phyloP scores from a whole-genome alignment of 2,329 filamentous ascomycete species.

The Grosmannia huntii region DNA sequence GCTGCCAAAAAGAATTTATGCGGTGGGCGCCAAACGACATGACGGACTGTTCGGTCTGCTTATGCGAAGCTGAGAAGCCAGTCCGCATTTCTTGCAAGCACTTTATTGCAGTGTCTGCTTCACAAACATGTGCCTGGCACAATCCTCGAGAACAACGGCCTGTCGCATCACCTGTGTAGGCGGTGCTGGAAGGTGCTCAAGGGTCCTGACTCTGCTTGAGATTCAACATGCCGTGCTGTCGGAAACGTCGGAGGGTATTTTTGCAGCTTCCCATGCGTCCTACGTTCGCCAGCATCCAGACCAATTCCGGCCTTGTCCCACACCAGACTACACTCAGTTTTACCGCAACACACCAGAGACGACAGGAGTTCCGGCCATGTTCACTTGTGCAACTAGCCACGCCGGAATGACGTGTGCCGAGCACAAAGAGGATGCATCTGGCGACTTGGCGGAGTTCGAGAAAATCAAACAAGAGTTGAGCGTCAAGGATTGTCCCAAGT shows the following conservation, averaged over 20 bases:
- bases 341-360: slow-evolving; percentile 20
- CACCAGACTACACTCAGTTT: slow-evolving; percentile 27
- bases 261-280: slow-evolving; percentile 22
- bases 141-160: slow-evolving; percentile 1
- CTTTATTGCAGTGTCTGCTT: slow-evolving; percentile 31
- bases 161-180: slow-evolving; percentile 6
- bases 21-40: background rate
- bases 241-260: slow-evolving; percentile 21
- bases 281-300: slow-evolving; percentile 21
- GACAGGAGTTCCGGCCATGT: slow-evolving; percentile 1
- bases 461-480: slow-evolving; percentile 1
- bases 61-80: slow-evolving; percentile 22
- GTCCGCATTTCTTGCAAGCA: slow-evolving; percentile 25
- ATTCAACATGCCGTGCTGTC: slow-evolving; percentile 19
- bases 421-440: background rate
- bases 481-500: slow-evolving; percentile 5
- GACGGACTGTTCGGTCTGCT: slow-evolving; percentile 22
- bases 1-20: background rate
- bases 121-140: slow-evolving; percentile 16
- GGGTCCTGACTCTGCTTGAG: slow-evolving; percentile 14
- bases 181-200: slow-evolving; percentile 13
- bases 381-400: slow-evolving; percentile 23
- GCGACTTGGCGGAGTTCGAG: background rate
- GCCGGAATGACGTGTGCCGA: slow-evolving; percentile 7
- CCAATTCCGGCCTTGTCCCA: slow-evolving; percentile 26